These are phyloP conservation scores for Pseudogymnoascus sp. DNA, from an alignment of 2,329 filamentous ascomycete genomes.

Conservation along the genomic window DNA sequence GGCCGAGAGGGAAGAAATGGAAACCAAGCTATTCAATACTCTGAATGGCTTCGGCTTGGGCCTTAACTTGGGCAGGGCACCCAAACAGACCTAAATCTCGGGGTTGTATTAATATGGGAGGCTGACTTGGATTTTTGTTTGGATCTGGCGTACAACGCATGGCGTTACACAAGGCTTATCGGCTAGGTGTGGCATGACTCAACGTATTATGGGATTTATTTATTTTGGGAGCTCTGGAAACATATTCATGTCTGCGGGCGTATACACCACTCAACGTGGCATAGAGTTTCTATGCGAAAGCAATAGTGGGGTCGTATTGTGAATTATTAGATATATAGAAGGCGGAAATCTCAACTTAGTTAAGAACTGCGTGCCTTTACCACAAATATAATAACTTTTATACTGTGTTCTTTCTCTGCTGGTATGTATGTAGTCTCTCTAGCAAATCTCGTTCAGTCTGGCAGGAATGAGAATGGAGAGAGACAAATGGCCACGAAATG, in stretches of 20 bases:
- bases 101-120: background rate
- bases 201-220: slow-evolving; percentile 1
- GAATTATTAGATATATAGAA: background rate
- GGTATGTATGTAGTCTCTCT: background rate
- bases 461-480: background rate
- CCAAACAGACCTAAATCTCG: background rate
- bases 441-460: background rate
- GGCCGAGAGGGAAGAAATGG: slow-evolving; percentile 88
- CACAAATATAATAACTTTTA: background rate
- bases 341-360: background rate
- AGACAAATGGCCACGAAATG: background rate
- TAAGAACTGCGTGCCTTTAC: background rate
- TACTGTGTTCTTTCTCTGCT: no score
- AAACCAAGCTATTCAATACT: slow-evolving; percentile 49
- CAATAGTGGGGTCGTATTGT: background rate
- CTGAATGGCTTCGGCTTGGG: slow-evolving; percentile 12
- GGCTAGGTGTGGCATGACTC: background rate
- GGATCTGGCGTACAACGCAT: background rate
- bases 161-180: background rate
- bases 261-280: slow-evolving; percentile 4
- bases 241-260: background rate
- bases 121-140: background rate
- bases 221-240: background rate
- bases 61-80: background rate
- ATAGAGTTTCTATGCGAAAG: background rate